These are phyloP conservation scores for Phytophthora fragariaefolia DNA, from an alignment of 352 stramenopile genomes.

Conservation along the genomic window DNA sequence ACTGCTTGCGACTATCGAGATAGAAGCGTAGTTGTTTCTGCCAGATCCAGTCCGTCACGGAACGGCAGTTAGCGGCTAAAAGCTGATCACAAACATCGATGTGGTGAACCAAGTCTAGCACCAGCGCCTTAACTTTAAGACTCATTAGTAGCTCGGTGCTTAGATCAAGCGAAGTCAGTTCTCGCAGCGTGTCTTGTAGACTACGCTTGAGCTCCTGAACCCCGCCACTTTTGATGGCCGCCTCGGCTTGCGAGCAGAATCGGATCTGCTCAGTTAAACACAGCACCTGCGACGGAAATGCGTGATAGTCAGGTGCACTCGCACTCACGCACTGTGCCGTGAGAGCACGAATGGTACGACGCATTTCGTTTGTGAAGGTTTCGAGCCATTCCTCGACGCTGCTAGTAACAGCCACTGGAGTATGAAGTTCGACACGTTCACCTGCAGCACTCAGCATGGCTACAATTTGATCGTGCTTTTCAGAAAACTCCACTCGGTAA, in stretches of 20 bases:
- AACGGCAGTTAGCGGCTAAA: slow-evolving; percentile 58
- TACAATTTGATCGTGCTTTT: slow-evolving; percentile 82
- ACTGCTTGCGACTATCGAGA: slow-evolving; percentile 55
- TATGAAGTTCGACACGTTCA: slow-evolving; percentile 86
- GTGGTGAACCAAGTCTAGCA: slow-evolving; percentile 96
- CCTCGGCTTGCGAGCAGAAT: slow-evolving; percentile 91
- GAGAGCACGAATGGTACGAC: slow-evolving; percentile 82
- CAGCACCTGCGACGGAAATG: slow-evolving; percentile 92
- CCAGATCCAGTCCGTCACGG: slow-evolving; percentile 88
- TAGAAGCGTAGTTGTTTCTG: slow-evolving; percentile 96
- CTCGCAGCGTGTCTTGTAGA: slow-evolving; percentile 71
- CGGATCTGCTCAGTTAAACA: slow-evolving; percentile 93
- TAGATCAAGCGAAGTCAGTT: slow-evolving; percentile 87
- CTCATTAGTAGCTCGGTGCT: slow-evolving; percentile 88
- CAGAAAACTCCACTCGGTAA: slow-evolving; percentile 91
- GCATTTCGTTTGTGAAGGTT: slow-evolving; percentile 92
- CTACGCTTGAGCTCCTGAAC: slow-evolving; percentile 72
- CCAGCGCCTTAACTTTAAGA: slow-evolving; percentile 95
- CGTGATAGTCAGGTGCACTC: slow-evolving; percentile 86
- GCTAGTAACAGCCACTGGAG: slow-evolving; percentile 86
- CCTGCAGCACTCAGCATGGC: slow-evolving; percentile 87
- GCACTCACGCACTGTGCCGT: slow-evolving; percentile 81
- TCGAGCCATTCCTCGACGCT: slow-evolving; percentile 96
- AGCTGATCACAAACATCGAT: slow-evolving; percentile 95
- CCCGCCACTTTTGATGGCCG: slow-evolving; percentile 78